Percentiles rank a stretch among this genome's conserved stretches.
Evolutionary conservation across 306 rosid genomes (phyloP).

Genomic region (Vigna angularis): DNA sequence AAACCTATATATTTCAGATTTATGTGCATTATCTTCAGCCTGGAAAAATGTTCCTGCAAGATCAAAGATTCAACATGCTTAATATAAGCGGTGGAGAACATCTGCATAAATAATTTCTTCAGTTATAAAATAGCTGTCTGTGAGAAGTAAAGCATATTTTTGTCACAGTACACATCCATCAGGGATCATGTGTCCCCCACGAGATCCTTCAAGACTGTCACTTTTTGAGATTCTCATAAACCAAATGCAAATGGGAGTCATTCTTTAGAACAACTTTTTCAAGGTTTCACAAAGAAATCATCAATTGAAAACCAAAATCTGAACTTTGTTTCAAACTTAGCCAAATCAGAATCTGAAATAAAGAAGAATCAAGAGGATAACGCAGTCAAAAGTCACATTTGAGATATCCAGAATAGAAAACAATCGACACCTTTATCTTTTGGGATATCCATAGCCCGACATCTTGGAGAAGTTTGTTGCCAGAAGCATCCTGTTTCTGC

Average conservation of each 20-base stretch:
- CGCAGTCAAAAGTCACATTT: not conserved
- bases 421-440: slow-evolving; percentile 70
- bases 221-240: slow-evolving; percentile 1
- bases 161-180: slow-evolving; percentile 17
- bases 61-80: slow-evolving; percentile 35
- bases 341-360: slow-evolving; percentile 12
- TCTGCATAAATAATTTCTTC: slow-evolving; percentile 5
- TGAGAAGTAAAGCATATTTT: slow-evolving; percentile 29
- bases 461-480: slow-evolving; percentile 95
- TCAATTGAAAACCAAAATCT: slow-evolving; percentile 14
- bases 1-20: slow-evolving; percentile 95
- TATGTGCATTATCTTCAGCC: slow-evolving; percentile 51
- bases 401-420: slow-evolving; percentile 7
- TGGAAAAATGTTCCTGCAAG: slow-evolving; percentile 77
- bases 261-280: not conserved
- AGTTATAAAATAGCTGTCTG: not conserved
- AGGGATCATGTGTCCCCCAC: slow-evolving; percentile 10
- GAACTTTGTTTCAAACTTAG: slow-evolving; percentile 29
- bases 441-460: slow-evolving; percentile 95
- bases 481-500: slow-evolving; percentile 83
- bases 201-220: slow-evolving; percentile 48
- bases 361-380: slow-evolving; percentile 5
- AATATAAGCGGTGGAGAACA: not conserved
- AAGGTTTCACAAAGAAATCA: slow-evolving; percentile 4
- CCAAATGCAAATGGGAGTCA: slow-evolving; percentile 7